Evolutionary conservation across 352 stramenopile genomes (phyloP), one percentile per base, ranked within the genome.

Genomic region (Globisporangium splendens): DNA sequence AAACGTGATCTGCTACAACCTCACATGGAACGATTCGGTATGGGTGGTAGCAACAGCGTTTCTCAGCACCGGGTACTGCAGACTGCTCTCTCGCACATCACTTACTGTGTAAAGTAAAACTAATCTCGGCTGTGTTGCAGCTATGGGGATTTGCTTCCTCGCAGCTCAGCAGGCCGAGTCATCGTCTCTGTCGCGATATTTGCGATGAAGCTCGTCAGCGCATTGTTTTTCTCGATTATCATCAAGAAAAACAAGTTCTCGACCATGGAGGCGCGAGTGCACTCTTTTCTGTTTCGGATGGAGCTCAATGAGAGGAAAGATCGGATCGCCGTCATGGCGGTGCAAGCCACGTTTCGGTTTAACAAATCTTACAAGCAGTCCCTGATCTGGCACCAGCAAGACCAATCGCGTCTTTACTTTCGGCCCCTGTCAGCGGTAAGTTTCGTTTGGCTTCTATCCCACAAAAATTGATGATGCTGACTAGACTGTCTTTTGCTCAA

Each of bases 191-290:
- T 73, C 15, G 63, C 68, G 0, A 62, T 65, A 0, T 73, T 59
- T n/a, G 22, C 79, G 0, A 69, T 74, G 44, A 61, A 81, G 8
- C 50, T 66, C 24, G 43, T 88, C 1, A 69, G 60, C 14, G 65
- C 76, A 0, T 68, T 88, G 61, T 75, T 90, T 21, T 79, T 75
- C 46, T 85, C 80, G 0, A 63, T 80, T 13, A 57, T 88, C 46
- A 86, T 84, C 50, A 86, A 80, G 50, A 86, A 90, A 54, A 75
- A 81, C 46, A 52, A 68, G 5, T 86, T 88, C 46, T 84, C 75
- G 39, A 72, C 61, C 6, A 86, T 87, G 80, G 77, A 90, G 50
- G 66, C 73, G 6, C 72, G 80, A 4, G 77, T 87, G 1, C 71
- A 90, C 46, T 68, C 77, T 3, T 90, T 88, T 62, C 67, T 90